These are phyloP conservation scores for Malassezia japonica DNA, from an alignment of 1,284 basidiomycete species.

Conservation along the genomic window DNA sequence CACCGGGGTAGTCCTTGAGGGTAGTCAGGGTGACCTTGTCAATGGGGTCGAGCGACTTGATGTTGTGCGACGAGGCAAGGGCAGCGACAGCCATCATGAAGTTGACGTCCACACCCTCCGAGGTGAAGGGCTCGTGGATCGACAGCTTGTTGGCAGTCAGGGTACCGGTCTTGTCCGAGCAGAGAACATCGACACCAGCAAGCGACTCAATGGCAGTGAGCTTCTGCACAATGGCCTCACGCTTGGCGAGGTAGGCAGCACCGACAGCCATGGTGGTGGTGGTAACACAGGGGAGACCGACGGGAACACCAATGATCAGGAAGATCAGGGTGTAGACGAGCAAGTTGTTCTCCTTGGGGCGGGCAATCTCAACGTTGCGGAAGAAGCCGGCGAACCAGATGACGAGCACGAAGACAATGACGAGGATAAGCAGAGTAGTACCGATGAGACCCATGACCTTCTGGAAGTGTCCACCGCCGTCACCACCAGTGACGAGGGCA, in stretches of 20 bases:
- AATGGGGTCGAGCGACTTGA: conserved; percentile 56
- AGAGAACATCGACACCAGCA: conserved; percentile 57
- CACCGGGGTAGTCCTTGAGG: conserved; percentile 55
- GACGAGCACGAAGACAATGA: conserved; percentile 53
- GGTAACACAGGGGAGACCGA: conserved; percentile 55
- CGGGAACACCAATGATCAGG: conserved; percentile 55
- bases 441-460: conserved; percentile 54
- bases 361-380: conserved; percentile 52
- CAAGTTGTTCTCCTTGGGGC: conserved; percentile 52
- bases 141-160: conserved; percentile 58
- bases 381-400: conserved; percentile 53
- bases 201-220: conserved; percentile 57
- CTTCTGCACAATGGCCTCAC: conserved; percentile 58
- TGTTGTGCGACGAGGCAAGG: conserved; percentile 55
- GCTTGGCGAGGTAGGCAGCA: conserved; percentile 55
- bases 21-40: conserved; percentile 56
- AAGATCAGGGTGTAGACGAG: conserved; percentile 54
- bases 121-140: conserved; percentile 54
- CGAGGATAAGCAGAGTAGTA: conserved; percentile 53
- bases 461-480: conserved; percentile 53
- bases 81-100: conserved; percentile 55
- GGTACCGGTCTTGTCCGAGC: conserved; percentile 57
- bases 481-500: conserved; percentile 50
- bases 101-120: conserved; percentile 51
- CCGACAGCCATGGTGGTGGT: conserved; percentile 56